Percentiles rank a stretch among this genome's conserved stretches.
Evolutionary conservation across 1,139 yeast species (phyloP).

Genomic region (Trichomonascaceae sp.): DNA sequence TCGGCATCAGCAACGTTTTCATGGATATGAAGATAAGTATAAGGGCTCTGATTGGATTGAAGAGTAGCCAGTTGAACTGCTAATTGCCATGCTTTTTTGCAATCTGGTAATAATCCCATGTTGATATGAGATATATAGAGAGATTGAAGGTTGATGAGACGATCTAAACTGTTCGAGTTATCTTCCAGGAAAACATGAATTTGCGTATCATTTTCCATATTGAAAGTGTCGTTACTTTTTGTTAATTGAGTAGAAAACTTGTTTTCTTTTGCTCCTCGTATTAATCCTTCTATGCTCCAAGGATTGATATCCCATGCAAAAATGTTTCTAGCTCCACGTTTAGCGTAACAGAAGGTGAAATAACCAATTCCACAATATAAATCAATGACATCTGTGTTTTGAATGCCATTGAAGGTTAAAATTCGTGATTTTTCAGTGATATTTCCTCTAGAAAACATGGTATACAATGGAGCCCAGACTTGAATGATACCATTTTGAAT

Average conservation of each 20-base stretch:
- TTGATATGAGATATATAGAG: slow-evolving; percentile 58
- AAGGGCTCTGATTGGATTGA: slow-evolving; percentile 6
- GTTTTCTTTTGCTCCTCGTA: slow-evolving; percentile 47
- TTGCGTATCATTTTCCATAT: slow-evolving; percentile 14
- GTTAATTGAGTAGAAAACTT: slow-evolving; percentile 37
- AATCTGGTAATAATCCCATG: slow-evolving; percentile 69
- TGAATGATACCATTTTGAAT: slow-evolving; percentile 72
- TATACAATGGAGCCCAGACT: slow-evolving; percentile 76
- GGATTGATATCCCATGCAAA: slow-evolving; percentile 84
- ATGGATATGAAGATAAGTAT: slow-evolving; percentile 56
- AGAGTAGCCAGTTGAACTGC: slow-evolving; percentile 31
- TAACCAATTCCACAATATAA: slow-evolving; percentile 85
- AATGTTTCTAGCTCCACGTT: slow-evolving; percentile 45
- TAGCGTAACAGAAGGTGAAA: slow-evolving; percentile 65
- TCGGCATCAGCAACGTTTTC: slow-evolving; percentile 57
- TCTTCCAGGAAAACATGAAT: slow-evolving; percentile 55
- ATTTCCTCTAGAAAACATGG: slow-evolving; percentile 90
- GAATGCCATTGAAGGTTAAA: slow-evolving; percentile 26
- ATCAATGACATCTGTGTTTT: slow-evolving; percentile 50
- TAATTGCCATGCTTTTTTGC: slow-evolving; percentile 54
- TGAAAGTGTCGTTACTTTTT: slow-evolving; percentile 18
- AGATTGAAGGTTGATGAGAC: slow-evolving; percentile 32
- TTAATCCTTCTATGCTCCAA: slow-evolving; percentile 73
- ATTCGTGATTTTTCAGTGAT: slow-evolving; percentile 74
- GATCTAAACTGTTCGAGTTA: slow-evolving; percentile 44